phyloP scores from a whole-genome alignment of 768 basidiomycete species.

The Hysterangium stoloniferum region DNA sequence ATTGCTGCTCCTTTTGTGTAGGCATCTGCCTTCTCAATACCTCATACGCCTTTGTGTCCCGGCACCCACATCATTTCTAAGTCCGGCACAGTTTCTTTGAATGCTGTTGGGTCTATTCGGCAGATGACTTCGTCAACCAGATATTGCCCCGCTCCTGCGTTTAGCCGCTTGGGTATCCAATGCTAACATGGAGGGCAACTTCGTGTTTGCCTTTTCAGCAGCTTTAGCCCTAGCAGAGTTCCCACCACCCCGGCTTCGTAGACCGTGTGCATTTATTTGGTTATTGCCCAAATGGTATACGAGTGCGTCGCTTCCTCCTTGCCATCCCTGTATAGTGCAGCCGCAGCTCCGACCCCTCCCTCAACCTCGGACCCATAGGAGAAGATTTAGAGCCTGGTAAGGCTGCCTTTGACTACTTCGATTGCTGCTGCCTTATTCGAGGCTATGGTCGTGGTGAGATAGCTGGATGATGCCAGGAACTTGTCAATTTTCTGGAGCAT shows the following conservation, averaged over 20 bases:
- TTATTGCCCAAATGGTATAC: neutral
- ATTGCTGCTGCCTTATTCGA: no score
- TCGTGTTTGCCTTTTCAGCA: neutral
- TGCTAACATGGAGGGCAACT: neutral
- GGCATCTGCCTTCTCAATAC: slow-evolving; percentile 12
- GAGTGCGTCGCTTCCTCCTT: neutral
- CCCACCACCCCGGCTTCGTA: neutral
- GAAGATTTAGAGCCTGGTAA: neutral
- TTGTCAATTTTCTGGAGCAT: no score
- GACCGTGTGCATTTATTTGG: neutral
- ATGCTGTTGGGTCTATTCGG: neutral
- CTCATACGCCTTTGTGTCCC: slow-evolving; percentile 13
- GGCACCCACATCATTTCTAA: slow-evolving; percentile 12
- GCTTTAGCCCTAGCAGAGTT: neutral
- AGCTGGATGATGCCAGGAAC: no score
- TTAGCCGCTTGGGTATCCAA: neutral
- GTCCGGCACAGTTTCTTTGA: slow-evolving; percentile 1
- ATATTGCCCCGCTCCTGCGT: neutral
- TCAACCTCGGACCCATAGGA: neutral
- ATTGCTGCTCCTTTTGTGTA: slow-evolving; percentile 12
- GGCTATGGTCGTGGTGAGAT: no score
- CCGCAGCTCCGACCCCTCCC: neutral
- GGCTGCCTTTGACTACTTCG: no score
- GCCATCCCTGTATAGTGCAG: neutral
- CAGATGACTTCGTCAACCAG: neutral